A percentile compares a stretch with the other conserved stretches of the same genome.
Evolutionary conservation across 208 protist genomes (phyloP).

Genomic region (Strigomonas culicis): DNA sequence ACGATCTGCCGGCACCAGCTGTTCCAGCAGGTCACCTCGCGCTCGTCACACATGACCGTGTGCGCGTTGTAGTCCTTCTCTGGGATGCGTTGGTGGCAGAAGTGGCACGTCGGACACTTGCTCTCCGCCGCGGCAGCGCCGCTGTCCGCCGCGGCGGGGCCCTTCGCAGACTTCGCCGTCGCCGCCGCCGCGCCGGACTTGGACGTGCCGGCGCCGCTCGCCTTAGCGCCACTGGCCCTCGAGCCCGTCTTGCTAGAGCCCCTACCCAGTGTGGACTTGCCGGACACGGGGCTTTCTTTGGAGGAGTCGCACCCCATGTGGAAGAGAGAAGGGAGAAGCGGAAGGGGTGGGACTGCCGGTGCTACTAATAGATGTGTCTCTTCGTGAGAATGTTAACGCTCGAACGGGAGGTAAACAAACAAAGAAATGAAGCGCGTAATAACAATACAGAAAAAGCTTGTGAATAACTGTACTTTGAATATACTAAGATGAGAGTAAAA

Average conservation of each 20-base stretch:
- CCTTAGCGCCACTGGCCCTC: constrained; percentile 3
- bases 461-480: neutral
- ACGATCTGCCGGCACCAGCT: constrained; percentile 85
- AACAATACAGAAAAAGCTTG: neutral
- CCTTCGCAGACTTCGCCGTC: neutral
- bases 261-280: neutral
- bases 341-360: neutral
- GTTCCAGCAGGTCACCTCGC: constrained; percentile 87
- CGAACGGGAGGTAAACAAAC: neutral
- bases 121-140: constrained; percentile 4
- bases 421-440: neutral
- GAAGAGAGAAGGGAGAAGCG: neutral
- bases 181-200: constrained; percentile 6
- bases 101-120: constrained; percentile 62
- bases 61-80: constrained; percentile 83
- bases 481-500: neutral
- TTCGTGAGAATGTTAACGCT: neutral
- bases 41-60: constrained; percentile 84
- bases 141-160: neutral
- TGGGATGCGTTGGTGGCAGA: constrained; percentile 55
- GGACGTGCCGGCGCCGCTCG: neutral
- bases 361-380: neutral
- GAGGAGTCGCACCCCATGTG: constrained; percentile 45
- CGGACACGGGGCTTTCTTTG: constrained; percentile 18
- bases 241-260: neutral